These are phyloP conservation scores for Apiospora saccharicola DNA, from an alignment of 2,329 filamentous ascomycete species.

Conservation along the genomic window DNA sequence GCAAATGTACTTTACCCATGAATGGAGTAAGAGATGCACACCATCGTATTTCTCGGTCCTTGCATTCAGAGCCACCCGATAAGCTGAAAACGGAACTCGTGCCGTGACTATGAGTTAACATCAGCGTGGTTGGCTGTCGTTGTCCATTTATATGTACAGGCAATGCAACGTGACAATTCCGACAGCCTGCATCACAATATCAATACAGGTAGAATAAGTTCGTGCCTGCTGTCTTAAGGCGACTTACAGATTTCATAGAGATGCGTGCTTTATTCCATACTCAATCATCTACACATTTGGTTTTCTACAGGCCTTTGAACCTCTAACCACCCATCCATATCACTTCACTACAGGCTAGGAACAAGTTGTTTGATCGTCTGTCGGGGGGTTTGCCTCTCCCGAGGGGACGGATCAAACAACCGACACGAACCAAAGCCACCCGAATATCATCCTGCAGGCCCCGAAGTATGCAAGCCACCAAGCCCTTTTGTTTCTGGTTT, in stretches of 20 bases:
- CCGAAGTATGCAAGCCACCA: neutral
- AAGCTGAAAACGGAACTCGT: no score
- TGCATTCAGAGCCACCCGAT: neutral
- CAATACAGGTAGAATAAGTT: neutral
- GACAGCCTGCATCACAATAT: neutral
- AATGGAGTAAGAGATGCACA: neutral
- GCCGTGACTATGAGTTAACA: neutral
- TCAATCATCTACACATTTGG: neutral
- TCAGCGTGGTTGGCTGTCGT: neutral
- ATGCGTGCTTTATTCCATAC: no score
- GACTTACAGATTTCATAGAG: no score
- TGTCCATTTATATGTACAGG: neutral
- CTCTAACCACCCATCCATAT: neutral
- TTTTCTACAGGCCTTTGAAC: neutral
- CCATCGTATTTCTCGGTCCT: no score
- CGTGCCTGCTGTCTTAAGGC: no score
- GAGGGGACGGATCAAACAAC: slow-evolving; percentile 16
- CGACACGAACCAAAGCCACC: neutral
- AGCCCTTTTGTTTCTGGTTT: neutral
- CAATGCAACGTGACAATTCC: neutral
- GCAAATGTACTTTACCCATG: neutral
- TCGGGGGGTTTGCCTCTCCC: neutral
- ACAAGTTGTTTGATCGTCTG: slow-evolving; percentile 4
- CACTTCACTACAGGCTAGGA: neutral
- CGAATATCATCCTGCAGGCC: neutral